phyloP scores from a whole-genome alignment of 1,284 basidiomycete genomes.

The Pseudozyma sp. region DNA sequence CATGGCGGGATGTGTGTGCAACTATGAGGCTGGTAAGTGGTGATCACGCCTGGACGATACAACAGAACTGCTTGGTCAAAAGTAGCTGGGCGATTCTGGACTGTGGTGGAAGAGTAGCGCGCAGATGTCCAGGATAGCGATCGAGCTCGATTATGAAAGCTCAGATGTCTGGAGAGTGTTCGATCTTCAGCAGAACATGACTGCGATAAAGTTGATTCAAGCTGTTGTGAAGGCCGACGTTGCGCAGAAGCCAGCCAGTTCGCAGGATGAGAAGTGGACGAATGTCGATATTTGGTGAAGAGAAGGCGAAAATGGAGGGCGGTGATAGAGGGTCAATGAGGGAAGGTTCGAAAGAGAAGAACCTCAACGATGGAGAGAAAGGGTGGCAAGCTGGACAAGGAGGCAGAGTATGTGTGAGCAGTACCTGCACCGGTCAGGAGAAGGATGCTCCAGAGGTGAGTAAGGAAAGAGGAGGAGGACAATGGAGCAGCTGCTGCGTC shows the following conservation, averaged over 20 bases:
- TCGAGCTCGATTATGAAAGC: too few relatives aligned
- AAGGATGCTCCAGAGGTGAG: too few relatives aligned
- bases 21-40: not conserved
- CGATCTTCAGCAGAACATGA: constrained; percentile 3
- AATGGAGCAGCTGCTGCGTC: not conserved
- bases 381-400: not conserved
- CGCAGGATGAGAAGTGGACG: not conserved
- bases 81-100: too few relatives aligned
- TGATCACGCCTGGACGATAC: not conserved
- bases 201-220: not conserved
- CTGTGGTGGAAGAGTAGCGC: too few relatives aligned
- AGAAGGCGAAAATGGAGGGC: not conserved
- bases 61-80: not conserved
- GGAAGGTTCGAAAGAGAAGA: not conserved
- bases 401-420: not conserved
- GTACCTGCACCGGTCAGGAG: not conserved
- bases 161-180: not conserved
- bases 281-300: not conserved
- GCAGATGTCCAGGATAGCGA: too few relatives aligned
- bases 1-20: constrained; percentile 4
- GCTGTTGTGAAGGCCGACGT: too few relatives aligned
- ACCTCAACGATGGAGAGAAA: not conserved
- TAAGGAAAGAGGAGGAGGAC: not conserved
- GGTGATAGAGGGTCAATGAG: not conserved
- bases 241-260: too few relatives aligned